A percentile compares a stretch with the other conserved stretches of the same genome.
These are phyloP conservation scores for Hygrophila difformis DNA, from an alignment of 257 asterid species.

Conservation along the genomic window DNA sequence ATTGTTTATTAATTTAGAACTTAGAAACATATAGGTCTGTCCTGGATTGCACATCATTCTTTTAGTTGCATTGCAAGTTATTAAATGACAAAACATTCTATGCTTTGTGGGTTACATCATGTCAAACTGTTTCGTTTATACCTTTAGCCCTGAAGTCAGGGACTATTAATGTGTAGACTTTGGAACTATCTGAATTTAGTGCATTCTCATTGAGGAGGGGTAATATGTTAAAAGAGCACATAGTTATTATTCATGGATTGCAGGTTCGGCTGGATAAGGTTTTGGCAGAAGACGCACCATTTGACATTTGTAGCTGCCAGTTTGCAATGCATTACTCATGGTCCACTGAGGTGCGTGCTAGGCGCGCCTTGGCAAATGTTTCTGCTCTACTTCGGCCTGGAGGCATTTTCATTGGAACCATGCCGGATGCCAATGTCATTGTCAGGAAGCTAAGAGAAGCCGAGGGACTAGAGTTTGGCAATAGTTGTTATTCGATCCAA, in stretches of 20 bases:
- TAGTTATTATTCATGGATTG: constrained; percentile 15
- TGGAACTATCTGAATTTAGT: constrained; percentile 12
- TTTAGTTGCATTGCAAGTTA: background rate
- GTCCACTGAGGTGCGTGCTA: constrained; percentile 98
- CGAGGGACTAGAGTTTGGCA: constrained; percentile 78
- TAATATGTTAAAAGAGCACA: background rate
- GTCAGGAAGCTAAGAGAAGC: constrained; percentile 90
- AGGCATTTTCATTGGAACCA: constrained; percentile 90
- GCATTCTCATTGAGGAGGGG: background rate
- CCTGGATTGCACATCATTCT: background rate
- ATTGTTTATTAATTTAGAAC: background rate
- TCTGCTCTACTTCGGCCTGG: constrained; percentile 97
- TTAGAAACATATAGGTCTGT: background rate
- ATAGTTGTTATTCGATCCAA: constrained; percentile 80
- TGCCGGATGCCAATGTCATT: constrained; percentile 99
- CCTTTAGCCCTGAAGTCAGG: background rate
- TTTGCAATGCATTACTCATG: constrained; percentile 99
- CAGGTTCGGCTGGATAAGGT: constrained; percentile 77
- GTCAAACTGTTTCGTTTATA: no score
- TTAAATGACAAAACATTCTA: constrained; percentile 1
- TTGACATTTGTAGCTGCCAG: constrained; percentile 97
- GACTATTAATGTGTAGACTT: background rate
- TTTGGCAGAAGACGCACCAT: constrained; percentile 89
- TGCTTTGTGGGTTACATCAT: background rate
- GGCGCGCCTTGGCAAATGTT: constrained; percentile 87